A percentile compares a stretch with the other conserved stretches of the same genome.
Conservation (phyloP, 495 filamentous ascomycete species). For the Lichina pygmaea region DNA sequence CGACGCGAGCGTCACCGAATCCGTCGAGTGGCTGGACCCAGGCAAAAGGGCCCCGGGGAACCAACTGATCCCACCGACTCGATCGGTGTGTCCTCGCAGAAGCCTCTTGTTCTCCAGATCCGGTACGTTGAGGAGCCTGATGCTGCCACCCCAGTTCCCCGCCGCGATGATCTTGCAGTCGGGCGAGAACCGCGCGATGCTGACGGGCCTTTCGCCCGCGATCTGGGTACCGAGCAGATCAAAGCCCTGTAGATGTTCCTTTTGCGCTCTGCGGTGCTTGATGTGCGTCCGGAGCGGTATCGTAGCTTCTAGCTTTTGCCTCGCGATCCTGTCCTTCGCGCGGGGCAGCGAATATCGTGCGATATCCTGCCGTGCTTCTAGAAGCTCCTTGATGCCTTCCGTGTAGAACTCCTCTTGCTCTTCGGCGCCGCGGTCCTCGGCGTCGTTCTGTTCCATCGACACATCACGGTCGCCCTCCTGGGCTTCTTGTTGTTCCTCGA, state of each 20-base stretch:
- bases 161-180: constrained; percentile 61
- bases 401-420: constrained; percentile 93
- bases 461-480: constrained; percentile 16
- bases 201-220: constrained; percentile 67
- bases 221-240: constrained; percentile 84
- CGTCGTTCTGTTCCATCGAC: constrained; percentile 10
- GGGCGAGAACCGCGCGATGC: constrained; percentile 74
- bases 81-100: constrained; percentile 58
- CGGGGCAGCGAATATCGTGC: constrained; percentile 65
- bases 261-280: constrained; percentile 68
- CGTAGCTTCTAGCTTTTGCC: constrained; percentile 49
- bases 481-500: constrained; percentile 31
- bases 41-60: constrained; percentile 58
- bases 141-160: constrained; percentile 73
- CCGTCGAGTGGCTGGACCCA: constrained; percentile 35
- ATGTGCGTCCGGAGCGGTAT: constrained; percentile 74
- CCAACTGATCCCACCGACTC: constrained; percentile 80
- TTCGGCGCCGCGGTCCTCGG: constrained; percentile 14
- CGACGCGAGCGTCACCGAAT: constrained; percentile 63
- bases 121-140: constrained; percentile 64
- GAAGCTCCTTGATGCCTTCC: constrained; percentile 41
- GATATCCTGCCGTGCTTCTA: constrained; percentile 55
- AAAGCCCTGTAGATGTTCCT: constrained; percentile 56
- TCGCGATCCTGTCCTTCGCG: constrained; percentile 46
- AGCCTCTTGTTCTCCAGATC: constrained; percentile 48